A percentile compares a stretch with the other conserved stretches of the same genome.
These are phyloP conservation scores for Musa acuminata DNA, from an alignment of 176 grass and related monocot genomes.

Conservation along the genomic window DNA sequence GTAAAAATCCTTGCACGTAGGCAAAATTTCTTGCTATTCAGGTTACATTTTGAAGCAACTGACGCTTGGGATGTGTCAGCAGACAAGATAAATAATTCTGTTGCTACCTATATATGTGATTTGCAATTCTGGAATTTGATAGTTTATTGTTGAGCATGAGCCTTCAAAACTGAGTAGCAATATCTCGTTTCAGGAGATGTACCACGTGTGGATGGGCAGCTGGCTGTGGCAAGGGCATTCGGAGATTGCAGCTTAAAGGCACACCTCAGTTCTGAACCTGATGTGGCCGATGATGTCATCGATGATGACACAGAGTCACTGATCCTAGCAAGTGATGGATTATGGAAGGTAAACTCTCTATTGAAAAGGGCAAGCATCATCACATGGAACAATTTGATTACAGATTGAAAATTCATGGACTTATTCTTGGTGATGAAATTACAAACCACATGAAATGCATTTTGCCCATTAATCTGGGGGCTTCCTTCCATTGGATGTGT, in stretches of 20 bases:
- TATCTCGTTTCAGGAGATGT: conserved; percentile 62
- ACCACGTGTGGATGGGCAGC: conserved; percentile 85
- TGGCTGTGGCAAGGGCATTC: conserved; percentile 92
- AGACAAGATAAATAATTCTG: no score
- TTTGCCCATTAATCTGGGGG: background rate
- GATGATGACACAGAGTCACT: conserved; percentile 55
- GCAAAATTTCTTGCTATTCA: no score
- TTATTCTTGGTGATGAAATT: no score
- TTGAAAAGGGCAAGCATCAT: background rate
- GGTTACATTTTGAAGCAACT: no score
- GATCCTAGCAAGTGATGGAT: conserved; percentile 95
- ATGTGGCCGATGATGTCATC: conserved; percentile 39
- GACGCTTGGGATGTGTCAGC: no score
- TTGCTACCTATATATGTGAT: no score
- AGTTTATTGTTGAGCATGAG: no score
- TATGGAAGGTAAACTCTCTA: conserved; percentile 77
- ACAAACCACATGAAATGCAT: no score
- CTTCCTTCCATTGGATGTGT: background rate
- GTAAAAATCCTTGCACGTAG: no score
- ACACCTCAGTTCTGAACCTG: conserved; percentile 85
- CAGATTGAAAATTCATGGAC: background rate
- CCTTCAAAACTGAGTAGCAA: no score
- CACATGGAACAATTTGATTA: background rate
- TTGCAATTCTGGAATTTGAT: no score
- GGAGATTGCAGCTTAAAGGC: conserved; percentile 85